These are phyloP conservation scores for Phanerochaete sordida DNA, from an alignment of 768 basidiomycete genomes.

Conservation along the genomic window DNA sequence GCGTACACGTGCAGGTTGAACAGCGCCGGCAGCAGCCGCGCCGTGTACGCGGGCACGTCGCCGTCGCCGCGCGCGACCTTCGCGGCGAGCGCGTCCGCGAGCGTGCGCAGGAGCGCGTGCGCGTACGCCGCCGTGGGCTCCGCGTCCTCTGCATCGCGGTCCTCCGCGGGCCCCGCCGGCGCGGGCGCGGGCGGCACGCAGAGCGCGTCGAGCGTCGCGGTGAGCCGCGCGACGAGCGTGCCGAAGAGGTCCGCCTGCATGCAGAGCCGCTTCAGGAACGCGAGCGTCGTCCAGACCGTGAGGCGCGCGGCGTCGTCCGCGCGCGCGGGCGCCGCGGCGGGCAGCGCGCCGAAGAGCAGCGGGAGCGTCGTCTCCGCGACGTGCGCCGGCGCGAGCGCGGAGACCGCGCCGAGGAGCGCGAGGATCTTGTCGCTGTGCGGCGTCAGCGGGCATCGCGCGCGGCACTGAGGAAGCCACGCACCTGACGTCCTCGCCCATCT, in stretches of 20 bases:
- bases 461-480: conserved; percentile 21
- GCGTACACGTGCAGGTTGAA: conserved; percentile 59
- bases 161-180: not conserved
- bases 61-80: conserved; percentile 48
- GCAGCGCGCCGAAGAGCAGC: conserved; percentile 70
- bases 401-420: conserved; percentile 59
- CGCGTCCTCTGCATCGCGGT: conserved; percentile 28
- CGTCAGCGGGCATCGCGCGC: not conserved
- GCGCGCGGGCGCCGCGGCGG: conserved; percentile 57
- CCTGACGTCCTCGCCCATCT: conserved; percentile 50
- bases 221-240: conserved; percentile 71
- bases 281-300: conserved; percentile 64
- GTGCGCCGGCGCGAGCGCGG: conserved; percentile 54
- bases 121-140: conserved; percentile 81
- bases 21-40: conserved; percentile 67
- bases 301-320: conserved; percentile 53
- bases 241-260: conserved; percentile 78
- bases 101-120: conserved; percentile 73
- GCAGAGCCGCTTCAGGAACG: conserved; percentile 70
- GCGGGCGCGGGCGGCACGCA: conserved; percentile 35
- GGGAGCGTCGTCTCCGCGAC: conserved; percentile 78
- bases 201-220: conserved; percentile 72
- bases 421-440: conserved; percentile 52
- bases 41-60: conserved; percentile 80
- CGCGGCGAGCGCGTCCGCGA: conserved; percentile 54